These are phyloP conservation scores for Aspergillus kassunensis DNA, from an alignment of 495 filamentous ascomycete genomes.

Conservation along the genomic window DNA sequence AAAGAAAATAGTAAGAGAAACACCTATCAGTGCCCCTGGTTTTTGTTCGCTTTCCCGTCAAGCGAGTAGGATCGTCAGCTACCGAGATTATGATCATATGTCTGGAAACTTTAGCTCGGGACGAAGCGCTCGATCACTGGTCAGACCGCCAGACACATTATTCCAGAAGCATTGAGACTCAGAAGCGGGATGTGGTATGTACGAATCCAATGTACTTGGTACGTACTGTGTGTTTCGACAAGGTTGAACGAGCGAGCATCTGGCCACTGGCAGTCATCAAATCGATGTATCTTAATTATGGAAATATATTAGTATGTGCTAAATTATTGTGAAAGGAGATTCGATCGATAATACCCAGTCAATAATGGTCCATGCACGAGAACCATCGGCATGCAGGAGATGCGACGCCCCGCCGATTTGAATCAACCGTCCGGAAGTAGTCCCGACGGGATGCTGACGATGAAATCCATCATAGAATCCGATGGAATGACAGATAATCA, in stretches of 20 bases:
- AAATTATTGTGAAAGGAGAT: conserved; percentile 7
- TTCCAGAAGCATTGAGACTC: background rate
- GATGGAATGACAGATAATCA: background rate
- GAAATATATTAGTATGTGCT: conserved; percentile 15
- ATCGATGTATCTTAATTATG: conserved; percentile 2
- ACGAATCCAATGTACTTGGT: no score
- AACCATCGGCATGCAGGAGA: conserved; percentile 25
- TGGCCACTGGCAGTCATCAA: conserved; percentile 16
- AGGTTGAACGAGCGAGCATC: conserved; percentile 8
- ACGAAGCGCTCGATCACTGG: conserved; percentile 4
- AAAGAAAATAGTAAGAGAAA: background rate
- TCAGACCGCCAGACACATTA: background rate
- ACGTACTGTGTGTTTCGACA: no score
- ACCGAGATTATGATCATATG: conserved; percentile 4
- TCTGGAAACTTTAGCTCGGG: conserved; percentile 1
- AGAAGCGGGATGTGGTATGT: no score
- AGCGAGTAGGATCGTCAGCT: background rate
- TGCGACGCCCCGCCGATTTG: conserved; percentile 23
- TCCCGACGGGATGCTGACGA: conserved; percentile 16
- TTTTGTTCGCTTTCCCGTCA: background rate
- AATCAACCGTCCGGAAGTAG: conserved; percentile 27
- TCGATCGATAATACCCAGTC: conserved; percentile 13
- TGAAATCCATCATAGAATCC: background rate
- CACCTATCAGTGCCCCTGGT: conserved; percentile 3
- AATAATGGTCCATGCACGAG: conserved; percentile 24